Evolutionary conservation across 495 filamentous ascomycete species (phyloP).

Genomic region (Daldinia childiae): DNA sequence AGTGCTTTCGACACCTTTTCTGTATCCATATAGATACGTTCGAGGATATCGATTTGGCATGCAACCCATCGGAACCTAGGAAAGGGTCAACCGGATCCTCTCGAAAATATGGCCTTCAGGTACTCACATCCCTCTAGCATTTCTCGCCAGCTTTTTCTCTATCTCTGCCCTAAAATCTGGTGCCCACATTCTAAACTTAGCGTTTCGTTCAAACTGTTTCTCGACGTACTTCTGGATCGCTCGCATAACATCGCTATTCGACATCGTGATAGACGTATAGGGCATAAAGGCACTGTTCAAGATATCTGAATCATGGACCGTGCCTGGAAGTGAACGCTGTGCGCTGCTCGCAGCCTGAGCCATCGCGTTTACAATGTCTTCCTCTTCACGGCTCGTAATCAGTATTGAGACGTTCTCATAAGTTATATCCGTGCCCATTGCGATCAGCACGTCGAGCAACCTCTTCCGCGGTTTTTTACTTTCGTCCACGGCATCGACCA

Average conservation of each 20-base stretch:
- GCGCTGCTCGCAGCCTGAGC: constrained; percentile 20
- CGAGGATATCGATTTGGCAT: constrained; percentile 55
- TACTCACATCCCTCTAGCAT: constrained; percentile 55
- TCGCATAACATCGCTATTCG: constrained; percentile 43
- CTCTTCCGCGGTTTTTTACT: constrained; percentile 27
- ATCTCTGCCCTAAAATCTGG: constrained; percentile 40
- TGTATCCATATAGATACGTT: constrained; percentile 30
- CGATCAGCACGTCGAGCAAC: constrained; percentile 25
- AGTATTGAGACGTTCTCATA: constrained; percentile 52
- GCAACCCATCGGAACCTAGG: constrained; percentile 58
- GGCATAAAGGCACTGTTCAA: not conserved
- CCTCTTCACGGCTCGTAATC: constrained; percentile 54
- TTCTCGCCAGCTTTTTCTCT: constrained; percentile 38
- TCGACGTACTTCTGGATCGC: constrained; percentile 51
- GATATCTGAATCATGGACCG: not conserved
- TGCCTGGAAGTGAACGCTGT: too few species aligned
- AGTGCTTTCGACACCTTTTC: constrained; percentile 43
- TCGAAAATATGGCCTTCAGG: not conserved
- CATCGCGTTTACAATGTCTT: constrained; percentile 49
- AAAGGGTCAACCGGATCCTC: not conserved
- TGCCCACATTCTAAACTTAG: constrained; percentile 38
- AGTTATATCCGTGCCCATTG: constrained; percentile 41
- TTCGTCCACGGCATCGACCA: constrained; percentile 39
- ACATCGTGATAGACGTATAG: constrained; percentile 48
- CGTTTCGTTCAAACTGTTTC: constrained; percentile 26